Conservation (phyloP, 1,284 basidiomycete species). For the Ceratobasidium sp. region DNA sequence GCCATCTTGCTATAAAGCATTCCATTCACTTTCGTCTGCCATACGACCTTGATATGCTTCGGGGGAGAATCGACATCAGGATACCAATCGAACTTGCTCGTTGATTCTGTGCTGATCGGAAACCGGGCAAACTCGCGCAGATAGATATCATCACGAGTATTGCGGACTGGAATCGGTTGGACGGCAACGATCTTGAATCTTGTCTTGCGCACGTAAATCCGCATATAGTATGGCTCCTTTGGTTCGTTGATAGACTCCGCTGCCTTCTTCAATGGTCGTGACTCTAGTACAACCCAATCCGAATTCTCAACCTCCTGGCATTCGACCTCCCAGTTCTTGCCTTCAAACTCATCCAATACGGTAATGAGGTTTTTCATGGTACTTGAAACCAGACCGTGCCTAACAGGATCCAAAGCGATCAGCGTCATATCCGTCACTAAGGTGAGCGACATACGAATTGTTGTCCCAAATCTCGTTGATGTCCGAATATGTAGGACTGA, state of each 20-base stretch:
- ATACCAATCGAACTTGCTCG: no score
- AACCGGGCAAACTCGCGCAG: no score
- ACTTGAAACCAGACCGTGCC: constrained; percentile 19
- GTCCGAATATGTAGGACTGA: neutral
- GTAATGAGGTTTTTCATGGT: neutral
- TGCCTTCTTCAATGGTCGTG: no score
- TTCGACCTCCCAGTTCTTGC: constrained; percentile 6
- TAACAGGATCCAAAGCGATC: no score
- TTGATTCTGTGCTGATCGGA: no score
- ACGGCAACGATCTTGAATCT: constrained; percentile 16
- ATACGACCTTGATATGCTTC: constrained; percentile 31
- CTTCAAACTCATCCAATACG: constrained; percentile 14
- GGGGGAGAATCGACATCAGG: no score
- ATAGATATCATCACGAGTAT: no score
- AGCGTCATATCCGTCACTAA: no score
- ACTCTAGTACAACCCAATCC: constrained; percentile 31
- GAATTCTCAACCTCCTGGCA: neutral
- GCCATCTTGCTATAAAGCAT: neutral
- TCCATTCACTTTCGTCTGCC: constrained; percentile 31
- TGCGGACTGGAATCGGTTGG: no score
- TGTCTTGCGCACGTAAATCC: constrained; percentile 18
- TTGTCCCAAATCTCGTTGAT: neutral
- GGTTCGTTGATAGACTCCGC: neutral
- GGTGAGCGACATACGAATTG: constrained; percentile 10
- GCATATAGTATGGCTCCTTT: constrained; percentile 10